Base-by-base conservation (phyloP, 495 filamentous ascomycete species). In the Xylaria acuta region DNA sequence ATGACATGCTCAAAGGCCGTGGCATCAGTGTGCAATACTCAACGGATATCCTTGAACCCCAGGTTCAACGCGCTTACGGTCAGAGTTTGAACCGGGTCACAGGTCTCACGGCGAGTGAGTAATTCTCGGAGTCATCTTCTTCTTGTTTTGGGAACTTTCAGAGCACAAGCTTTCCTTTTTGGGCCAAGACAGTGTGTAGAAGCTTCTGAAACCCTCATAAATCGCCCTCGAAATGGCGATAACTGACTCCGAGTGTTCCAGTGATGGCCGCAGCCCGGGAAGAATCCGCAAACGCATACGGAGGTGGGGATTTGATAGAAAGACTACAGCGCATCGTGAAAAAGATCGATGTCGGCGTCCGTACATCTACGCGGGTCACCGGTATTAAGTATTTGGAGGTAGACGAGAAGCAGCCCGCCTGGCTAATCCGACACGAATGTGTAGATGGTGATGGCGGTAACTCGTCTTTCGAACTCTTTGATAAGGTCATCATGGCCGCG, bases 51-150 rank as follows among this genome's bases (percentile, higher is more conserved):
- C 88, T 89, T 69, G 85, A 79, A 7, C 88, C 88, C 4, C 85
- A 89, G 68, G 74, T 88, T 64, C 73, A 80, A 27, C 86, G 86
- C 12, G 80, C 87, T 5, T 77, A 86, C 64, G 84, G 65, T 1
- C 77, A 77, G 64, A 34, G 30, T 16, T 36, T 77, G 5, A 3
- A 59, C 5, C 56, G 72, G 22, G 62, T 74, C 22, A 77, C 60
- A 12, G 69, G 68, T 18, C 22, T 76, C 18, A 73, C 73, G 2
- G 63, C 71, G 12, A 74, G n/a, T n/a, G n/a, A n/a, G n/a, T n/a
- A n/a, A n/a, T n/a, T n/a, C n/a, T n/a, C n/a, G n/a, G n/a, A n/a
- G n/a, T n/a, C n/a, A n/a, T n/a, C n/a, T n/a, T n/a, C n/a, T n/a
- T n/a, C n/a, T n/a, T n/a, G n/a, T n/a, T n/a, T n/a, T n/a, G n/a